Evolutionary conservation across 257 asterid species (phyloP), one percentile per base, ranked within the genome.

Genomic region (Nyctanthes arbortristis): DNA sequence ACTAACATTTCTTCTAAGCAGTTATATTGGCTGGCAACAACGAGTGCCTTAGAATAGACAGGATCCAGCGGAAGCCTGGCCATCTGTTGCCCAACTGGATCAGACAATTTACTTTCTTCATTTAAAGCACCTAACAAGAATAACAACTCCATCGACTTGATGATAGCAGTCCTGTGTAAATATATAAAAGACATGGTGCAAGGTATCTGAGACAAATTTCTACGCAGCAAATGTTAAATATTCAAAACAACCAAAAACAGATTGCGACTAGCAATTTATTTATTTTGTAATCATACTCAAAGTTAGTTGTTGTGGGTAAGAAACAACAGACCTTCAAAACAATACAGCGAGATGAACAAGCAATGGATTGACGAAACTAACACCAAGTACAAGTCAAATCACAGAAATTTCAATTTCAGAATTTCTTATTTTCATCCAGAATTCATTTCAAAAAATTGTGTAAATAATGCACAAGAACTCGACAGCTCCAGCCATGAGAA

Each of bases 1-100:
- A 93, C 86, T 35, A 93, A 78, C 91, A 93, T 89, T 73, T 93
- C 97, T 78, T 93, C 92, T 79, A 91, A 80, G 97, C 97, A 93
- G 61, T 79, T 85, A 63, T 83, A 86, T 69, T 91, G 84, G 75
- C 72, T 86, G 83, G 97, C 95, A 67, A 93, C 86, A 79, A 91
- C 77, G 52, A 93, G 95, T 65, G 96, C 96, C 85, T 93, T 93
- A 3, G 99, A 89, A 78, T 89, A 87, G 74, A 89, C 66, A 37
- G 97, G 99, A 73, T 93, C 97, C 69, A 91, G 70, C 3, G 99
- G 99, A 74, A 93, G 91, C 79, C 84, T 87, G 60, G 96, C 88
- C 99, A 93, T 93, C 71, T 89, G 96, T 49, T 70, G 84, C 65
- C 99, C 99, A 69, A 89, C 83, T 54, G 96, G 90, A 73, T 93